These are phyloP conservation scores for Colletotrichum sp. DNA, from an alignment of 2,329 filamentous ascomycete genomes.

Conservation along the genomic window DNA sequence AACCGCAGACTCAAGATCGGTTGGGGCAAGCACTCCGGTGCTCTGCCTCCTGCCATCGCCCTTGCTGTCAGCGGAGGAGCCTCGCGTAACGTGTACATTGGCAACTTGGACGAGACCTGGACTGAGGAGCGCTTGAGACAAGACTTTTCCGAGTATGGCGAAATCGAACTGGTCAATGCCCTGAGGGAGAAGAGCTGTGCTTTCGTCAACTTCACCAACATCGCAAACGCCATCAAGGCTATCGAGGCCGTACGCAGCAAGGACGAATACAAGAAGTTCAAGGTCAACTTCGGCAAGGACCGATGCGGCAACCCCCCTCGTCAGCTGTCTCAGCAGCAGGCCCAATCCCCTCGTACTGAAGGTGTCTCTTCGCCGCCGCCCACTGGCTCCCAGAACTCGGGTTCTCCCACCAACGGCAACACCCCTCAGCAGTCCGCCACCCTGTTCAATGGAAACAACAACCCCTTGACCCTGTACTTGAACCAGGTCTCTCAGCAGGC, in stretches of 20 bases:
- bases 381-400: constrained; percentile 62
- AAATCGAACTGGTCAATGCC: constrained; percentile 97
- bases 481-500: constrained; percentile 79
- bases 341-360: constrained; percentile 71
- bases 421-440: constrained; percentile 56
- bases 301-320: constrained; percentile 95
- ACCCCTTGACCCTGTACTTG: constrained; percentile 92
- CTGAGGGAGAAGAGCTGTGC: constrained; percentile 98
- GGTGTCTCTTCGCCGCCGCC: constrained; percentile 61
- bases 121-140: constrained; percentile 94
- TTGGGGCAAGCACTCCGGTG: constrained; percentile 98
- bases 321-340: constrained; percentile 73
- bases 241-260: constrained; percentile 95
- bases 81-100: constrained; percentile 98
- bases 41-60: constrained; percentile 92
- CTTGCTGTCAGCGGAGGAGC: constrained; percentile 95
- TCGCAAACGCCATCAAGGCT: constrained; percentile 98
- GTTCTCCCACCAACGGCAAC: constrained; percentile 56
- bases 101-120: constrained; percentile 97
- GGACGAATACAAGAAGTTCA: constrained; percentile 98
- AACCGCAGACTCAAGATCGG: constrained; percentile 97
- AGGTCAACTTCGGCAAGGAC: constrained; percentile 99
- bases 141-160: constrained; percentile 96
- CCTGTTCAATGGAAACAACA: constrained; percentile 82
- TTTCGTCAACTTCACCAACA: constrained; percentile 99